Conservation (phyloP, 768 basidiomycete species). For the Russula foetens region DNA sequence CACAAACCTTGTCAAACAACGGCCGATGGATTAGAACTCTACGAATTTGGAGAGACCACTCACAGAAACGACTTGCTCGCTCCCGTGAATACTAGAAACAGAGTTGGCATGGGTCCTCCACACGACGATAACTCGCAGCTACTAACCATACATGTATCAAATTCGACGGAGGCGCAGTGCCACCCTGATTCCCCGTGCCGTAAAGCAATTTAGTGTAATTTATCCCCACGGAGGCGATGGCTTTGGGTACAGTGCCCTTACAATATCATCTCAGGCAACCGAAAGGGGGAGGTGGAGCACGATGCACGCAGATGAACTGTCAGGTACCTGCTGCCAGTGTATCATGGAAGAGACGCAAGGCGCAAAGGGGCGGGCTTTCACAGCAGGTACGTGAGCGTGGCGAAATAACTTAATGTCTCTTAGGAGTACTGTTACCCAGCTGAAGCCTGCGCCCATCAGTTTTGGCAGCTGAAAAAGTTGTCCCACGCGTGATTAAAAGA, state of each 20-base stretch:
- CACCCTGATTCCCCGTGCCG: background rate
- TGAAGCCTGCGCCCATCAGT: background rate
- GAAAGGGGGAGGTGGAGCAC: background rate
- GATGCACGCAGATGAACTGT: background rate
- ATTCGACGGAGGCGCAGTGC: background rate
- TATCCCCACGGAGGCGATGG: background rate
- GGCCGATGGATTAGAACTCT: background rate
- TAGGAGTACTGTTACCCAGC: background rate
- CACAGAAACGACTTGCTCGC: background rate
- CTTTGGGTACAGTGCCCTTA: background rate
- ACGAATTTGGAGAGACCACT: background rate
- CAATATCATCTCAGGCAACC: background rate
- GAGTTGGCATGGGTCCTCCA: background rate
- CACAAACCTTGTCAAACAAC: background rate
- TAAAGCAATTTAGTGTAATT: background rate
- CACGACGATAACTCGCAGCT: background rate
- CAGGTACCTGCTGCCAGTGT: background rate
- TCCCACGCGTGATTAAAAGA: background rate
- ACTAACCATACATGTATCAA: conserved; percentile 8
- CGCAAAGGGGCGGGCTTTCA: background rate
- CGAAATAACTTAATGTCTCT: background rate
- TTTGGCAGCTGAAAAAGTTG: background rate
- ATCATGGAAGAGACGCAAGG: background rate
- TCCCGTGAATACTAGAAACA: background rate
- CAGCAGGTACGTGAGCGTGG: background rate